Percentiles rank a stretch among this genome's conserved stretches.
These are phyloP conservation scores for Daldinia caldariorum DNA, from an alignment of 495 filamentous ascomycete species.

Conservation along the genomic window DNA sequence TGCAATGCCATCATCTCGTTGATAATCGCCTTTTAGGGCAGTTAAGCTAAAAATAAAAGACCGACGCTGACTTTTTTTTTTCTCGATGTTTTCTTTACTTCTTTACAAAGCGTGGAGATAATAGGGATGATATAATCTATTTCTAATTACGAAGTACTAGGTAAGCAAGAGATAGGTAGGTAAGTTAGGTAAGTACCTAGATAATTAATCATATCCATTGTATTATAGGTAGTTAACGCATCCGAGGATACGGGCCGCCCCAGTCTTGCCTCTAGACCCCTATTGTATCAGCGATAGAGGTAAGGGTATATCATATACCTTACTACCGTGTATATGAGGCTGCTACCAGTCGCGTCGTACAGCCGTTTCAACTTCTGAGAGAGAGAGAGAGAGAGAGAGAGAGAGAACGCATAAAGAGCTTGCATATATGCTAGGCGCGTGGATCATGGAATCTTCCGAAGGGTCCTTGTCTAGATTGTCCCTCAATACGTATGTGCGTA, in stretches of 20 bases:
- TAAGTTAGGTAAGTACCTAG: constrained; percentile 9
- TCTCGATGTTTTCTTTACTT: not conserved
- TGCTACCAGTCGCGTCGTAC: not conserved
- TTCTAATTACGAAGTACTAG: not conserved
- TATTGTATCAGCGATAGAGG: not conserved
- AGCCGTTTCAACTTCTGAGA: constrained; percentile 20
- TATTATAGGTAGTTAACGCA: not conserved
- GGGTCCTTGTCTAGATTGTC: not conserved
- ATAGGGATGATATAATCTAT: not conserved
- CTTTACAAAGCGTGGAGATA: not conserved
- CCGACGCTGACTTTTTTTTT: too few relatives aligned
- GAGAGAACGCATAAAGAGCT: constrained; percentile 14
- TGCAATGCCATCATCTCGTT: constrained; percentile 22
- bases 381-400: too few relatives aligned
- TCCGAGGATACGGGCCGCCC: not conserved
- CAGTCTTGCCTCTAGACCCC: not conserved
- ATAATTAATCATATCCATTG: not conserved
- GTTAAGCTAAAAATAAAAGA: not conserved
- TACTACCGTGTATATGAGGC: not conserved
- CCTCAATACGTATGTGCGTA: not conserved
- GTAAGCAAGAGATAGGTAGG: not conserved
- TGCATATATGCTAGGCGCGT: not conserved
- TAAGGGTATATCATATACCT: not conserved
- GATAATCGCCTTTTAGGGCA: constrained; percentile 9
- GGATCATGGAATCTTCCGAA: not conserved